phyloP scores from a whole-genome alignment of 805 yeast genomes.

The Lachancea cidri region DNA sequence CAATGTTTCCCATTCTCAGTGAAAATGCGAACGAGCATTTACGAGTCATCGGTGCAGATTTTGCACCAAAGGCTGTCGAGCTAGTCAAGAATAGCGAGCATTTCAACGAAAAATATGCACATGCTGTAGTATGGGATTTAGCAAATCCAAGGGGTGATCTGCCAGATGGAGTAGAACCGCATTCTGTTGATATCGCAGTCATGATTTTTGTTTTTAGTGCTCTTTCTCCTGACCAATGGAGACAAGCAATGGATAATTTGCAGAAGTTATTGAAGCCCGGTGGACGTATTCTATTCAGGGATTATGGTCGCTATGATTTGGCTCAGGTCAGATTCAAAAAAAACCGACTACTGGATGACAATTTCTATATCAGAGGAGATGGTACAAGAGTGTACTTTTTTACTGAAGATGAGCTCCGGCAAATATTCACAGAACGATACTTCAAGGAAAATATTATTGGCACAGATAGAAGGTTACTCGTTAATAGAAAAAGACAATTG shows the following conservation, averaged over 20 bases:
- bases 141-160: slow-evolving; percentile 65
- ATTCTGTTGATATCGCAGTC: slow-evolving; percentile 86
- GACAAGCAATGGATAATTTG: slow-evolving; percentile 67
- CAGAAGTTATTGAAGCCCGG: slow-evolving; percentile 81
- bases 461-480: slow-evolving; percentile 84
- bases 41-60: slow-evolving; percentile 80
- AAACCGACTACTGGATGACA: slow-evolving; percentile 79
- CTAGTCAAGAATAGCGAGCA: slow-evolving; percentile 62
- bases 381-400: slow-evolving; percentile 97
- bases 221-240: slow-evolving; percentile 88
- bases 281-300: slow-evolving; percentile 83
- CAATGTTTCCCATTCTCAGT: slow-evolving; percentile 82
- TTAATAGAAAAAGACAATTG: slow-evolving; percentile 83
- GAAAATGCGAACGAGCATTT: slow-evolving; percentile 79
- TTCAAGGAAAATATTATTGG: slow-evolving; percentile 75
- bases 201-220: slow-evolving; percentile 95
- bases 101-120: slow-evolving; percentile 58
- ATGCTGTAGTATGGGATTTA: slow-evolving; percentile 92
- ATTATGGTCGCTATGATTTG: slow-evolving; percentile 92
- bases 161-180: slow-evolving; percentile 80
- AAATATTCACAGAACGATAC: slow-evolving; percentile 56
- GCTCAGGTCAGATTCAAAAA: slow-evolving; percentile 93
- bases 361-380: slow-evolving; percentile 94
- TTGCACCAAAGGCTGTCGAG: slow-evolving; percentile 84
- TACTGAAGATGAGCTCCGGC: slow-evolving; percentile 83